These are phyloP conservation scores for Penicillium cinerascens DNA, from an alignment of 495 filamentous ascomycete genomes.

Conservation along the genomic window DNA sequence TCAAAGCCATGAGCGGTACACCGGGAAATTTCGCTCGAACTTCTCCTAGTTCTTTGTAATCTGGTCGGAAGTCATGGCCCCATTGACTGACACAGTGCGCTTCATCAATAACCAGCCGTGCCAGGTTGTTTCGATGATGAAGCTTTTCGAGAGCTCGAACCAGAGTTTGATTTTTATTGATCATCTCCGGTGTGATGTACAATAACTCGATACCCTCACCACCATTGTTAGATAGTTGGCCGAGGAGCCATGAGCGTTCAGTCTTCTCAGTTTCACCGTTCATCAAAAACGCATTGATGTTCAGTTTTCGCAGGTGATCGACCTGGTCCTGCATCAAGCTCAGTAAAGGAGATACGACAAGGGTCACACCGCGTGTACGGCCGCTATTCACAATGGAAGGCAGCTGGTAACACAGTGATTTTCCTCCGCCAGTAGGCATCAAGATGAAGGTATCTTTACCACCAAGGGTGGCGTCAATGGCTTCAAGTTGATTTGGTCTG, in stretches of 20 bases:
- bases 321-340: constrained; percentile 98
- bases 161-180: constrained; percentile 70
- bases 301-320: constrained; percentile 65
- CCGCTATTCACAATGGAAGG: constrained; percentile 82
- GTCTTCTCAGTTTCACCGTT: constrained; percentile 66
- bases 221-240: constrained; percentile 51
- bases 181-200: constrained; percentile 96
- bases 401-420: constrained; percentile 94
- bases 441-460: constrained; percentile 90
- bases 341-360: constrained; percentile 91
- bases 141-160: constrained; percentile 58
- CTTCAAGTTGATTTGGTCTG: constrained; percentile 87
- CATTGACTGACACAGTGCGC: constrained; percentile 98
- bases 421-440: constrained; percentile 97
- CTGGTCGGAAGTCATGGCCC: constrained; percentile 97
- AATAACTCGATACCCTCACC: constrained; percentile 77
- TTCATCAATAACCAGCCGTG: constrained; percentile 93
- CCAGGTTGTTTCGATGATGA: constrained; percentile 63
- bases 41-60: constrained; percentile 83
- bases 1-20: constrained; percentile 90
- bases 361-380: constrained; percentile 76
- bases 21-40: constrained; percentile 64
- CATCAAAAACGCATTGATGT: constrained; percentile 72
- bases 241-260: constrained; percentile 57
- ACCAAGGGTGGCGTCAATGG: constrained; percentile 85